These are phyloP conservation scores for Senecio squalidus DNA, from an alignment of 140 eudicot genomes.

Conservation along the genomic window DNA sequence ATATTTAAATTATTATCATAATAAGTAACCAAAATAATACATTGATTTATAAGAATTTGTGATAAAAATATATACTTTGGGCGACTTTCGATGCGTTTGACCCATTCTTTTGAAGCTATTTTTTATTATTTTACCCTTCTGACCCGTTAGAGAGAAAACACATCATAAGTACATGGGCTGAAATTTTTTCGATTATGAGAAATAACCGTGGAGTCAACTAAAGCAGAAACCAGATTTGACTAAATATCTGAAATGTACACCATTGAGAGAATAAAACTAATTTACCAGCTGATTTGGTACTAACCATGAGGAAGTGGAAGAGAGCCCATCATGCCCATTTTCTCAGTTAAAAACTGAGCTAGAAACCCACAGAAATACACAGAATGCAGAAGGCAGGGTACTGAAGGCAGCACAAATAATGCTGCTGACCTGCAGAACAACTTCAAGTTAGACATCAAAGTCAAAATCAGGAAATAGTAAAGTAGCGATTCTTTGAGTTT, in stretches of 20 bases:
- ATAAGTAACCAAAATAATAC: too few species aligned
- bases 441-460: conserved; percentile 20
- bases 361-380: conserved; percentile 81
- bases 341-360: conserved; percentile 71
- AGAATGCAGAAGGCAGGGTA: conserved; percentile 71
- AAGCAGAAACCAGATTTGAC: background rate
- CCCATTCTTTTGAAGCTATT: too few species aligned
- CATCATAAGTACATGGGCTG: too few species aligned
- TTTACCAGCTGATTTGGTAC: conserved; percentile 19
- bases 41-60: too few species aligned
- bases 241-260: background rate
- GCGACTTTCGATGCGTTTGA: too few species aligned
- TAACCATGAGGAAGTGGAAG: conserved; percentile 93
- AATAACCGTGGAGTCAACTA: background rate
- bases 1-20: too few species aligned
- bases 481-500: conserved; percentile 3
- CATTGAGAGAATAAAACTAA: conserved; percentile 1
- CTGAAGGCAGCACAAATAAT: conserved; percentile 53
- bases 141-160: too few species aligned
- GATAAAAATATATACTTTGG: too few species aligned
- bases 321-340: conserved; percentile 99
- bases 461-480: background rate
- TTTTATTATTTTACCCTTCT: too few species aligned
- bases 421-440: conserved; percentile 56
- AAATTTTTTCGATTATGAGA: background rate